Conservation (phyloP, 2,329 filamentous ascomycete species). For the Exophiala mesophila region DNA sequence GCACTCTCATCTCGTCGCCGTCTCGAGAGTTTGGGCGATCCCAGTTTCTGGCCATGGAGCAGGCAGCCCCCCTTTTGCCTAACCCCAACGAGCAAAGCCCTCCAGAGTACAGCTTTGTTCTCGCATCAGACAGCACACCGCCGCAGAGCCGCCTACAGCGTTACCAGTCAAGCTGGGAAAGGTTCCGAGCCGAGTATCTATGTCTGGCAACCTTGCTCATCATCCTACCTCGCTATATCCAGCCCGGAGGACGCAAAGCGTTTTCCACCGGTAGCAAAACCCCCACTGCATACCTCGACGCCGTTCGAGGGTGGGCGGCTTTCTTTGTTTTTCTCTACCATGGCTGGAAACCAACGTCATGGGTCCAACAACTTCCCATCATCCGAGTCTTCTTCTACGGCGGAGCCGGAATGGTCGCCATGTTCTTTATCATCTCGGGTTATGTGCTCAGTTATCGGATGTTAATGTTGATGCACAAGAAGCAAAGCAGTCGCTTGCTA, state of each 20-base stretch:
- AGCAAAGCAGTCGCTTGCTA: slow-evolving; percentile 32
- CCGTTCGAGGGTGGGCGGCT: slow-evolving; percentile 41
- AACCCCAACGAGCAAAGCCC: no score
- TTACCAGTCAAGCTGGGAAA: not conserved
- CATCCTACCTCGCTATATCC: slow-evolving; percentile 1
- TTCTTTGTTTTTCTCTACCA: slow-evolving; percentile 44
- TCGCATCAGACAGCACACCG: no score
- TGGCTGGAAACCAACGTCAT: slow-evolving; percentile 31
- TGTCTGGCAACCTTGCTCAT: not conserved
- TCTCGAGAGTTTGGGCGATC: no score
- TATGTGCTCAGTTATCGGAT: slow-evolving; percentile 44
- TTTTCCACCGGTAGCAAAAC: not conserved
- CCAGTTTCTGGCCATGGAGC: not conserved
- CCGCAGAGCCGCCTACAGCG: not conserved
- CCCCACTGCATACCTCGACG: slow-evolving; percentile 32
- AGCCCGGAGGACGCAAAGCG: not conserved
- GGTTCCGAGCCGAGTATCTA: not conserved
- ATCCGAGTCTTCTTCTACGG: slow-evolving; percentile 32
- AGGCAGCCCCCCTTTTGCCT: not conserved
- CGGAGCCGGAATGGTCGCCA: slow-evolving; percentile 33
- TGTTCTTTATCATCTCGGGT: slow-evolving; percentile 48
- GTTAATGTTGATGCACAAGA: slow-evolving; percentile 34
- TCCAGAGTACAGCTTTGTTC: no score
- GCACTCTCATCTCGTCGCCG: no score
- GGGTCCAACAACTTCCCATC: slow-evolving; percentile 30